phyloP scores from a whole-genome alignment of 1,284 basidiomycete genomes.

The Phellopilus nigrolimitatus region DNA sequence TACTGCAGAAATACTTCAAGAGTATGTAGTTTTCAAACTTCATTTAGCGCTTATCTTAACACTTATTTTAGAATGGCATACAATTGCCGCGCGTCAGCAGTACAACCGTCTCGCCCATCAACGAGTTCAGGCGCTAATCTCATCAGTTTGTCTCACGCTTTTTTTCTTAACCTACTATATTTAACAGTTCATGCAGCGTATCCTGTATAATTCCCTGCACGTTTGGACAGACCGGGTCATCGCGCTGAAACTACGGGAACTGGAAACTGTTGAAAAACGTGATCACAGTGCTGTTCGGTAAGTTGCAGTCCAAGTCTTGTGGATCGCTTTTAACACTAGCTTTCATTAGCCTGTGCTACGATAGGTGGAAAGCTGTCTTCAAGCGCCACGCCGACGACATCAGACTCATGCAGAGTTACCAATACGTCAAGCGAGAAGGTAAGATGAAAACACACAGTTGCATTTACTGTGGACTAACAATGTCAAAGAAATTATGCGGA shows the following conservation, averaged over 20 bases:
- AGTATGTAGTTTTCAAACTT: neutral
- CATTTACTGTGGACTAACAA: neutral
- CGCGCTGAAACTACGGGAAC: slow-evolving; percentile 63
- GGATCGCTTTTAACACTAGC: neutral
- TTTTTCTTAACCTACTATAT: neutral
- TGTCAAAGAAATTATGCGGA: slow-evolving; percentile 56
- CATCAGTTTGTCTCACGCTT: neutral
- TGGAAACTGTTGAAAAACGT: slow-evolving; percentile 51
- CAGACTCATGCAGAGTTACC: slow-evolving; percentile 76
- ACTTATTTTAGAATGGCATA: slow-evolving; percentile 13
- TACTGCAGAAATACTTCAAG: slow-evolving; percentile 28
- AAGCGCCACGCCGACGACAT: slow-evolving; percentile 62
- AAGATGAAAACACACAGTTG: slow-evolving; percentile 17
- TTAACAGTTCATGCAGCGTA: slow-evolving; percentile 38
- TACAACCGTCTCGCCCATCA: slow-evolving; percentile 7
- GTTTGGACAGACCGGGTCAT: slow-evolving; percentile 71
- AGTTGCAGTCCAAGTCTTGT: slow-evolving; percentile 22
- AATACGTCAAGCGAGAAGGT: slow-evolving; percentile 74
- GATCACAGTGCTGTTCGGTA: slow-evolving; percentile 46
- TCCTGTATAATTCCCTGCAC: slow-evolving; percentile 41
- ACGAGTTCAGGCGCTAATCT: slow-evolving; percentile 5
- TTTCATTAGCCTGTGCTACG: slow-evolving; percentile 20
- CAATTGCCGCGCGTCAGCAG: slow-evolving; percentile 9
- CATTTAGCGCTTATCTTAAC: neutral
- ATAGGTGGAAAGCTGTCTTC: slow-evolving; percentile 61